Base-by-base conservation (phyloP, 805 yeast genomes). In the Wickerhamiella parazyma region DNA sequence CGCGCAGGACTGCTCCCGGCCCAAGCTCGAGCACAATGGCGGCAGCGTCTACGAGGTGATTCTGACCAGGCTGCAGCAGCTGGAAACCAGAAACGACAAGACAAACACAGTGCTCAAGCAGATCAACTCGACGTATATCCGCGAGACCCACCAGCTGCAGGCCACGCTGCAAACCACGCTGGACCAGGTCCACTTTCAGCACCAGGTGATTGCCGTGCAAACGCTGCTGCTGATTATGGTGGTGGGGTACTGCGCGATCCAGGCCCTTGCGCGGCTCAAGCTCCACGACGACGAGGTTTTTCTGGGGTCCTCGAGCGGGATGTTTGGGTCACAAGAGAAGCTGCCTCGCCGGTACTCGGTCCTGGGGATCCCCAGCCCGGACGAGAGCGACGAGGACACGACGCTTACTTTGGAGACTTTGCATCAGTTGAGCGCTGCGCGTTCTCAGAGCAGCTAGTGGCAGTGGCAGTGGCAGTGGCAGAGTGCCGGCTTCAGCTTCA, bases 41-140 rank as follows among this genome's bases (percentile, higher is more conserved):
- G 38, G 33, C 18, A 40, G 43, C 22, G 24, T 40, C 11, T 40
- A 40, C 25, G 43, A 40, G 38, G 38, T 33, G 19, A 40, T 40
- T 9, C 38, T 40, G 12, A 22, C 20, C 21, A 20, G 43, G 24
- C 33, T 40, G 18, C 29, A 22, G 22, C 20, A 29, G 12, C 33
- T 40, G 12, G 43, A 40, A 26, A 5, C 10, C 2, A 31, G 24
- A 26, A 33, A 22, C 18, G 21, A 25, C 4, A 33, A 25, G 19
- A 40, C 21, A 4, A 35, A 33, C 16, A 33, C 43, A 3, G 24
- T 28, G n/a, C 17, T 33, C 4, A n/a, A 33, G n/a, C 7, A 28
- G 1, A 17, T 40, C 33, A 40, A 40, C 20, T 20, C 43, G 11
- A 40, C 38, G 3, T 33, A 24, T 33, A 19, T 33, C 25, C 33